Evolutionary conservation across 257 asterid genomes (phyloP), one percentile per base, ranked within the genome.

Genomic region (Scutellaria baicalensis): DNA sequence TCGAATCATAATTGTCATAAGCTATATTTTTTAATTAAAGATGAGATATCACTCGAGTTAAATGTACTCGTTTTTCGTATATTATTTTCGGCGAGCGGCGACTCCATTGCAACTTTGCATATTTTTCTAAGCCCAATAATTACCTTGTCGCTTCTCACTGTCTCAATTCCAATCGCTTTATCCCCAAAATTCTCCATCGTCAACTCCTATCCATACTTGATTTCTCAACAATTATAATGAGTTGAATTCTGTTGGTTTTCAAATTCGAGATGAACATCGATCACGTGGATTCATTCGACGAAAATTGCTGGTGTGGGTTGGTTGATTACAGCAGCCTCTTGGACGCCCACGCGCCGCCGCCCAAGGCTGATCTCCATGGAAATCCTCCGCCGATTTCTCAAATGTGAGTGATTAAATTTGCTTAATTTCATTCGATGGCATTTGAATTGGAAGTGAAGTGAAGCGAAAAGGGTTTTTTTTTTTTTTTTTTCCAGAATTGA

Each of bases 251-350:
- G 6, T 64, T 3, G 59, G 52, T 58, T 71, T 61, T 11, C 14
- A 12, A 52, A 47, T 65, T 69, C 10, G 14, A 20, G 14, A 78
- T 78, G 80, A 63, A 78, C 50, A 66, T 55, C 18, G 9, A 67
- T 50, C 77, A 49, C 36, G 65, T 81, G 43, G 81, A 76, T 73
- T 76, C 82, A 14, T 66, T 84, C 71, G 66, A 51, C 13, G 84
- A 64, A 33, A 68, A 72, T 48, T 76, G 72, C 66, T 81, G 86
- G 86, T 59, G 62, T 1, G 88, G 76, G 64, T 50, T 84, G 31
- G 68, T 79, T 59, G 86, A 84, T 76, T 78, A 76, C 81, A 66
- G 77, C 75, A 27, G 67, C 73, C 82, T 84, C 20, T 62, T 81
- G 59, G 78, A 74, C 47, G 81, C 70, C 50, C 69, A 59, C 23